Base-by-base conservation (phyloP, 805 yeast species). In the Wickerhamomyces rabaulensis region DNA sequence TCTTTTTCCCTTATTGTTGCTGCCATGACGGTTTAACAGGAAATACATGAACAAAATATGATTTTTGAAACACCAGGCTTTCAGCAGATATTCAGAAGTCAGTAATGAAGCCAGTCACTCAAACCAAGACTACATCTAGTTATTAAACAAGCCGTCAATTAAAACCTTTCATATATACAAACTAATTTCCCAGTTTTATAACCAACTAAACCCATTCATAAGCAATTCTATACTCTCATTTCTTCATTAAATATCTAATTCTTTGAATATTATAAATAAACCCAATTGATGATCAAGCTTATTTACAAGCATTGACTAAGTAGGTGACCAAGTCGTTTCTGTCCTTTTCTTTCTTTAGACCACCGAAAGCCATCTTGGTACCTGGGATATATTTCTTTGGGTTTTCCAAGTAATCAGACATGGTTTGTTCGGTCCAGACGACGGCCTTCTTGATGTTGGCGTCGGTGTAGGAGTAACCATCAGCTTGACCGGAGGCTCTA, bases 341-440 rank as follows among this genome's bases (percentile, higher is more conserved):
- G 80, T 94, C 99, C 85, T 90, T 92, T 57, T 90, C 84, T 82
- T 94, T 94, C 91, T 94, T 94, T 75, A 94, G 82, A 78, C 99
- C 99, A 77, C 97, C 99, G 65, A 92, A 94, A 57, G 99, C 98
- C 99, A 94, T 94, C 87, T 94, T 94, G 79, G 98, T 94, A 74
- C 99, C 99, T 70, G 99, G 99, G 62, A 94, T 90, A 80, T 90
- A 94, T 79, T 94, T 94, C 95, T 94, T 94, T 78, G 99, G 99
- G 87, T 94, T 94, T 76, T 87, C 95, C 74, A 94, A 82, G 85
- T 94, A 94, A 72, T 87, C 96, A 62, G 85, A 79, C 86, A 94
- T 80, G 71, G 89, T 80, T 69, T 90, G 90, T 66, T 82, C 90
- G 58, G 66, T 61, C 99, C 99, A 94, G 51, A 62, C 61, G 54